Evolutionary conservation across 2,329 filamentous ascomycete genomes (phyloP), one percentile per base, ranked within the genome.

Genomic region (Pseudocercospora cruenta): DNA sequence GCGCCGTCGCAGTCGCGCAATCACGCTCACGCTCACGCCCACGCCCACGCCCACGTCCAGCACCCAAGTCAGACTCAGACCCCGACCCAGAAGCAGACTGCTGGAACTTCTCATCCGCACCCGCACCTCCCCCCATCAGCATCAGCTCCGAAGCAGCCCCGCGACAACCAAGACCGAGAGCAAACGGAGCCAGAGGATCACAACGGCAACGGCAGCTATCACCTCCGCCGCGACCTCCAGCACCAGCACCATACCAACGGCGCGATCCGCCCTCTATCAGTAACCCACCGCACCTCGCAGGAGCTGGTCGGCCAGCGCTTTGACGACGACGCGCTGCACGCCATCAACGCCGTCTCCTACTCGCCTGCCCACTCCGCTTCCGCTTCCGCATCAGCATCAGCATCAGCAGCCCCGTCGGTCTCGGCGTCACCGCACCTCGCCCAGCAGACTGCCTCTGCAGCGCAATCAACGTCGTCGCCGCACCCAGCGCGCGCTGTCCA

Each of bases 291-390:
- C 72, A 69, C 71, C 60, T 71, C 73, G 22, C 67, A 71, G 61
- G 77, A 79, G 61, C 74, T 80, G 58, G 72, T 80, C 64, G 80
- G 80, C 63, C 71, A 74, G 67, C 75, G 78, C 67, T 82, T 82
- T 74, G 78, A 80, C 75, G 73, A 74, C 63, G 74, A 75, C 60
- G 74, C 74, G 63, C 71, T 80, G 66, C 72, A 78, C 70, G 72
- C 76, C 71, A 77, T 78, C 69, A 73, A 77, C 73, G 73, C 73
- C 60, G 71, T 77, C 66, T 45, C 71, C 61, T 75, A 76, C 72
- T 67, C 69, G 57, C 31, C 66, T 51, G 65, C 67, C 63, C 53
- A 64, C 63, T 61, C 65, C 66, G 62, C 59, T 33, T 53, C 65
- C 66, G 59, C 65, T 61, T 21, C 49, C 33, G 39, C 36, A 57